Base-by-base conservation (phyloP, 257 asterid genomes). In the Solanum pennellii region DNA sequence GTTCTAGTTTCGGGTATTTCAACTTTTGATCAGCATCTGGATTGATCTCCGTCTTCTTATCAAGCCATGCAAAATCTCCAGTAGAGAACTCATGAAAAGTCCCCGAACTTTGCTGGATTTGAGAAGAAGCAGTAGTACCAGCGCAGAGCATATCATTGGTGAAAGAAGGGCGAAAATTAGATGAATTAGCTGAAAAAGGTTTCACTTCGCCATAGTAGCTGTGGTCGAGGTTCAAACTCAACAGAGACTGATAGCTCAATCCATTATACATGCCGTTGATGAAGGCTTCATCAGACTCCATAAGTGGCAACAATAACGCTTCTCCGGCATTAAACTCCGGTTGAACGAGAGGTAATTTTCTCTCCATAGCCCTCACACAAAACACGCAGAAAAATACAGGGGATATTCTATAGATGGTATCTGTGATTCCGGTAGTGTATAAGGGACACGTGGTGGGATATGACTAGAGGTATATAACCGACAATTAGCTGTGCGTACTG, bases 401-500 rank as follows among this genome's bases (percentile, higher is more conserved):
- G 66, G 66, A 59, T 59, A 59, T 59, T 59, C 66, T 20, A 20
- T 59, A 7, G 47, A 59, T 33, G 4, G 33, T 66, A 41, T 84
- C 15, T 23, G n/a, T 8, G 29, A 42, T 18, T 68, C 79, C 44
- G 49, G 18, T 37, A 13, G 4, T 13, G 56, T 5, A 20, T 62
- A 11, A 6, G 77, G 80, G 87, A 71, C 76, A 87, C 89, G 91
- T 86, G 91, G 88, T 88, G 27, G 14, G 5, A 42, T 6, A 3
- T 12, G 21, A 84, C 18, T 35, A 45, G 80, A 73, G 83, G 52
- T 16, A 29, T 85, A 44, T 5, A 14, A 56, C 83, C 15, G 87
- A 84, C 92, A 90, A 84, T 47, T 85, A 79, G 87, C 92, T 47
- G 75, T n/a, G 88, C 6, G 14, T 69, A 86, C 86, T 76, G 68